A percentile compares a stretch with the other conserved stretches of the same genome.
phyloP scores from a whole-genome alignment of 257 asterid species.

The Lavandula angustifolia region DNA sequence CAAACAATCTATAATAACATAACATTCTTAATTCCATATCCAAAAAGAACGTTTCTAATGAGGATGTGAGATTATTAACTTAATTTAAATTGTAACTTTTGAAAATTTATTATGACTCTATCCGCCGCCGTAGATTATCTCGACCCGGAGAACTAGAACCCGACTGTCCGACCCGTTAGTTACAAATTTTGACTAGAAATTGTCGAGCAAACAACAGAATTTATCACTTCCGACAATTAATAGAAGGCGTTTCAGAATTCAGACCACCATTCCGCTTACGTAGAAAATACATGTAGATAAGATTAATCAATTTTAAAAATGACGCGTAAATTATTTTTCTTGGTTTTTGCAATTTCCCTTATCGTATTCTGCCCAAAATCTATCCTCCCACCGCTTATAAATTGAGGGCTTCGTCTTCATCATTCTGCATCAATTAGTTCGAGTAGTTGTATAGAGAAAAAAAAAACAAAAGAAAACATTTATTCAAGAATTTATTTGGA shows the following conservation, averaged over 20 bases:
- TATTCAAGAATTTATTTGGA: constrained; percentile 24
- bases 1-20: too few relatives aligned
- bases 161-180: too few relatives aligned
- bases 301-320: constrained; percentile 25
- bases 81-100: too few relatives aligned
- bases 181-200: neutral
- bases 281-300: constrained; percentile 35
- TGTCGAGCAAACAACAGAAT: constrained; percentile 16
- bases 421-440: constrained; percentile 31
- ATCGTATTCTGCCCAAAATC: constrained; percentile 25
- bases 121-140: too few relatives aligned
- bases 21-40: too few relatives aligned
- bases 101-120: too few relatives aligned
- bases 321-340: constrained; percentile 32
- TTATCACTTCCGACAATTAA: constrained; percentile 3
- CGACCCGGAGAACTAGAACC: too few relatives aligned
- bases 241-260: constrained; percentile 3
- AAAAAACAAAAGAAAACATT: neutral
- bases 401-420: constrained; percentile 28
- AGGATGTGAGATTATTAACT: too few relatives aligned
- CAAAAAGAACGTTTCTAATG: too few relatives aligned
- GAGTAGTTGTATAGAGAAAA: constrained; percentile 27
- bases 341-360: constrained; percentile 44
- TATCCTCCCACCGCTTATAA: constrained; percentile 48
- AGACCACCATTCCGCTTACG: constrained; percentile 36